A percentile compares a stretch with the other conserved stretches of the same genome.
These are phyloP conservation scores for Keithomyces neogunnii DNA, from an alignment of 2,329 filamentous ascomycete species.

Conservation along the genomic window DNA sequence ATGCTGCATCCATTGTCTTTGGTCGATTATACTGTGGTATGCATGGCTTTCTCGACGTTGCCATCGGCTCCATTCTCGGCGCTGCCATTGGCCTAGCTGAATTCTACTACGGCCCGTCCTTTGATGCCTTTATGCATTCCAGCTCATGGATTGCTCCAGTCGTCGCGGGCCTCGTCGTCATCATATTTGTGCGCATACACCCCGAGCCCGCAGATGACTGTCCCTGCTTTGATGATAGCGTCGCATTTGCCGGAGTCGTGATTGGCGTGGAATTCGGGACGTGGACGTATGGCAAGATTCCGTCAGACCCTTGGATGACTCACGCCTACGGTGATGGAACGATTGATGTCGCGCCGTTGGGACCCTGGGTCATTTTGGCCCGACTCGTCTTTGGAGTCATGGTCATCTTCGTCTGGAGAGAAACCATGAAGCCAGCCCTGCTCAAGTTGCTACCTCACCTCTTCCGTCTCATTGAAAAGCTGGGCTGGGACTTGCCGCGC, in stretches of 20 bases:
- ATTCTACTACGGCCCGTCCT: conserved; percentile 48
- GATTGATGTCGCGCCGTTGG: conserved; percentile 58
- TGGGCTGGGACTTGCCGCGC: conserved; percentile 72
- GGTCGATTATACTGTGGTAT: conserved; percentile 95
- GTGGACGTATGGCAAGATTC: conserved; percentile 67
- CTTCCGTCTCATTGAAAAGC: conserved; percentile 76
- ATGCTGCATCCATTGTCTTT: conserved; percentile 80
- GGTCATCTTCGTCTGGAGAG: conserved; percentile 83
- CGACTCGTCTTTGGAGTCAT: conserved; percentile 74
- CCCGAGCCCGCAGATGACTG: conserved; percentile 96
- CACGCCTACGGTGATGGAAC: conserved; percentile 42
- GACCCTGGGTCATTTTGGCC: conserved; percentile 51
- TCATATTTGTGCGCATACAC: conserved; percentile 77
- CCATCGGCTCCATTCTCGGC: conserved; percentile 72
- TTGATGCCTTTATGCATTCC: conserved; percentile 64
- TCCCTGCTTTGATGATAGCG: conserved; percentile 92
- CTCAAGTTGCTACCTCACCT: conserved; percentile 73
- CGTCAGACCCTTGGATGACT: conserved; percentile 33
- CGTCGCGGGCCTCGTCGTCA: conserved; percentile 55
- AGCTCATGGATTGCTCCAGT: conserved; percentile 57
- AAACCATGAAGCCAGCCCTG: conserved; percentile 76
- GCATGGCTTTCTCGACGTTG: conserved; percentile 92
- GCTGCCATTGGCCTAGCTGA: conserved; percentile 52
- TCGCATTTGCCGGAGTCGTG: conserved; percentile 84
- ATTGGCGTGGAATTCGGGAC: conserved; percentile 75